phyloP scores from a whole-genome alignment of 75 land plant genomes.

The Cupressus sempervirens region DNA sequence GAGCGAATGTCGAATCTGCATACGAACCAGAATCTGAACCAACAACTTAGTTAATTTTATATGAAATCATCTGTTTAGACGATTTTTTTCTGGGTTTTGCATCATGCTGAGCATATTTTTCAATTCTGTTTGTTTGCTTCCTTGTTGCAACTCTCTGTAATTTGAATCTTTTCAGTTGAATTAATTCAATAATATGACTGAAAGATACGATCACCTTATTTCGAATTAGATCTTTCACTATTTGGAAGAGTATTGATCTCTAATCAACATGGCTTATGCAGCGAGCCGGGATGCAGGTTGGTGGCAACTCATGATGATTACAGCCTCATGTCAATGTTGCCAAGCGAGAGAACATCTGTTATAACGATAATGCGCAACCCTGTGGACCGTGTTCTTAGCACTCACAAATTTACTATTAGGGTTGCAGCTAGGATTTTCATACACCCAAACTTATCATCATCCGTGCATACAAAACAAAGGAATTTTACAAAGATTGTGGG shows the following conservation, averaged over 20 bases:
- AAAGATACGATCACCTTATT: neutral
- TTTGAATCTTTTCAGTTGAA: neutral
- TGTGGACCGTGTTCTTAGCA: constrained; percentile 83
- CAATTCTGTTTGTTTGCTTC: neutral
- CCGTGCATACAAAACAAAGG: constrained; percentile 25
- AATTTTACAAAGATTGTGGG: constrained; percentile 30
- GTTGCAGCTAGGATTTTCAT: constrained; percentile 91
- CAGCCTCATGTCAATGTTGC: constrained; percentile 73
- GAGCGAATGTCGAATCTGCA: too few species aligned
- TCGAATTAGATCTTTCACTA: neutral
- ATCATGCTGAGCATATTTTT: neutral
- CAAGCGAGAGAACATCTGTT: constrained; percentile 67
- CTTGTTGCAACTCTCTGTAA: constrained; percentile 1
- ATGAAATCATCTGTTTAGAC: neutral
- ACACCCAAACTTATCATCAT: constrained; percentile 64
- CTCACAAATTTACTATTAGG: constrained; percentile 90
- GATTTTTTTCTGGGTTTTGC: neutral
- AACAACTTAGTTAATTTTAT: neutral
- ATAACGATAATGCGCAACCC: constrained; percentile 85
- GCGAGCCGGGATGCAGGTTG: constrained; percentile 71
- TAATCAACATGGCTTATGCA: constrained; percentile 25
- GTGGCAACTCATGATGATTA: constrained; percentile 87
- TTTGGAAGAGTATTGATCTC: neutral
- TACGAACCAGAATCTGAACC: too few species aligned
- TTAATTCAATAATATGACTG: neutral